Evolutionary conservation across 148 eudicot genomes (phyloP), one percentile per base, ranked within the genome.

Genomic region (Rheum nobile): DNA sequence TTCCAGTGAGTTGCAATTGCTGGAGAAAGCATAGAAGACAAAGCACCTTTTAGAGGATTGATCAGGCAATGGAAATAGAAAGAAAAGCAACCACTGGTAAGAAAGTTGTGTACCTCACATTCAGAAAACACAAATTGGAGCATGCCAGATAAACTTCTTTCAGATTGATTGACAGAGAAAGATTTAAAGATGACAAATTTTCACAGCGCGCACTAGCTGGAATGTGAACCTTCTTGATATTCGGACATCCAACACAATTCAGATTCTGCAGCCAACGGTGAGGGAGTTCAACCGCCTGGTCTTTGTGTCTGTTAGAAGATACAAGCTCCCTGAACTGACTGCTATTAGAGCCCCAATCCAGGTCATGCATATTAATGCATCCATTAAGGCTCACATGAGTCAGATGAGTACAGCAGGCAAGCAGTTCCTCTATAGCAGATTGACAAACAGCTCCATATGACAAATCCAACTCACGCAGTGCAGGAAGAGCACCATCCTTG

Each of bases 371-470:
- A 82, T 94, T 88, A n/a, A 77, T 85, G 80, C 91, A 94, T 26
- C 98, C 97, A 80, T 94, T 91, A 81, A 94, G 78, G 80, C 91
- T 94, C 74, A 94, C 83, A 78, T 91, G 98, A 44, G 95, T 94
- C 68, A 94, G 81, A 77, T 87, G 91, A 6, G 84, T 88, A 72
- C 98, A 94, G 61, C 82, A 79, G 72, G 90, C 90, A 79, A 94
- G 86, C 78, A 94, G 84, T 82, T 89, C 91, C 80, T 91, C 95
- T 34, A 94, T 91, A 76, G 98, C 86, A 46, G 90, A 82, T 82
- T 94, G 95, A 72, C 95, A 83, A 19, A 94, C 85, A 44, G 96
- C 86, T 52, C 97, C 98, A 73, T 94, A 94, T 14, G 98, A 94
- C 77, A 94, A 79, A 80, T 94, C 98, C 91, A 94, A 75, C 73